These are phyloP conservation scores for Zostera marina DNA, from an alignment of 116 monocot genomes.

Conservation along the genomic window DNA sequence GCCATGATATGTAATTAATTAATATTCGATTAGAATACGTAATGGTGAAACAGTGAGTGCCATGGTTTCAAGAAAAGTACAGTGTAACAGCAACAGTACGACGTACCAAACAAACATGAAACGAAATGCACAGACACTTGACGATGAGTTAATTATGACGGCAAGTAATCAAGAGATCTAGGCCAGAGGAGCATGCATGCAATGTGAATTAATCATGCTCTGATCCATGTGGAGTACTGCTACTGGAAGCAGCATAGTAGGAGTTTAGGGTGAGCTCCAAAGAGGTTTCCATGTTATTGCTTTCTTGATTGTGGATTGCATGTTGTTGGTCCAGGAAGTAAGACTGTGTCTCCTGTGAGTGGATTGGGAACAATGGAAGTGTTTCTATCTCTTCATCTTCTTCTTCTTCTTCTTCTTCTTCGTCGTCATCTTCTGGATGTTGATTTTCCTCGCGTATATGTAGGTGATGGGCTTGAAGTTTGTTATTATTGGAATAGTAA, in stretches of 20 bases:
- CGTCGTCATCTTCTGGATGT: not conserved
- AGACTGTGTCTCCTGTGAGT: conserved; percentile 7
- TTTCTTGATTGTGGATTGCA: not conserved
- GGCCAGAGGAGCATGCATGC: too few species aligned
- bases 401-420: not conserved
- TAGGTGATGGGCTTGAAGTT: not conserved
- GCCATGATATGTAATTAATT: too few species aligned
- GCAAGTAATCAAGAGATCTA: too few species aligned
- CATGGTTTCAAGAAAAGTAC: too few species aligned
- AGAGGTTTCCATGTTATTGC: conserved; percentile 10
- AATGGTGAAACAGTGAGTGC: too few species aligned
- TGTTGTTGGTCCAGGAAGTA: conserved; percentile 1
- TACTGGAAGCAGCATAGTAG: conserved; percentile 20
- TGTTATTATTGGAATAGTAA: conserved; percentile 5
- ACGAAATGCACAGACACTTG: too few species aligned
- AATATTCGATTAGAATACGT: too few species aligned
- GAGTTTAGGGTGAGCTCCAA: conserved; percentile 79
- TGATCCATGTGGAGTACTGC: conserved; percentile 34
- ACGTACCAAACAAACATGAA: too few species aligned
- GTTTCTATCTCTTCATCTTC: conserved; percentile 38
- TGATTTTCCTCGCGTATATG: conserved; percentile 4
- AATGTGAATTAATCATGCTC: conserved; percentile 14
- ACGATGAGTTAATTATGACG: too few species aligned
- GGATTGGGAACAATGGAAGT: conserved; percentile 70
- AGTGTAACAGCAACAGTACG: too few species aligned